Base-by-base conservation (phyloP, 257 asterid genomes). In the Paraleonurus japonicus region DNA sequence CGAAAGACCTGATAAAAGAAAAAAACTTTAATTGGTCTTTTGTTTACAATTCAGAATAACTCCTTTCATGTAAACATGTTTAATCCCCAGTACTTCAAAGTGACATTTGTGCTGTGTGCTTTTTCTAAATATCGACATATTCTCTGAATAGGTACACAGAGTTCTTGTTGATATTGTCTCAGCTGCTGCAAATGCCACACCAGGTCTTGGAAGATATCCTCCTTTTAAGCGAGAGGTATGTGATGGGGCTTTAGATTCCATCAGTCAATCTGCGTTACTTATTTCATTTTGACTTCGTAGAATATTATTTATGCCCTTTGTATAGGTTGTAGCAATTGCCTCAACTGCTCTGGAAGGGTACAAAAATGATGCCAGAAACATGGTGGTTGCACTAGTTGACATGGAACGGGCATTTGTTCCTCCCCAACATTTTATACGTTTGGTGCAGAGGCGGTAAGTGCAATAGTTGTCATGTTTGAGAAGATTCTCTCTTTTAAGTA, bases 341-440 rank as follows among this genome's bases (percentile, higher is more conserved):
- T 81, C 96, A 43, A 76, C 87, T 71, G 99, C 99, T 43, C 68
- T 91, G 84, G 98, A 94, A 83, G 96, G 95, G 20, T 94, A 88
- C 81, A 94, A 89, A 85, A 80, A 12, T 73, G 96, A 94, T 77
- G 92, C 99, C 9, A 89, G 83, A 82, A 91, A 78, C 73, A 94
- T 94, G 98, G 99, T 94, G 33, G 98, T 92, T 74, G 97, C 96
- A 24, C 96, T 94, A 81, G 99, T 94, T 43, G 98, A 94, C 87
- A 94, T 94, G 99, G 98, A 94, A 81, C 87, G 96, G 37, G 99
- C 95, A 45, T 94, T 87, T 84, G 99, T 94, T 67, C 99, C 99
- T 65, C 96, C 99, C 4, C 99, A 95, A 73, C 99, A 95, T 79
- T 95, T 95, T 69, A 89, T 95, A 65, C 98, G 97, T 62, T 76